phyloP scores from a whole-genome alignment of 2,329 filamentous ascomycete species.

The Aaosphaeria arxii region DNA sequence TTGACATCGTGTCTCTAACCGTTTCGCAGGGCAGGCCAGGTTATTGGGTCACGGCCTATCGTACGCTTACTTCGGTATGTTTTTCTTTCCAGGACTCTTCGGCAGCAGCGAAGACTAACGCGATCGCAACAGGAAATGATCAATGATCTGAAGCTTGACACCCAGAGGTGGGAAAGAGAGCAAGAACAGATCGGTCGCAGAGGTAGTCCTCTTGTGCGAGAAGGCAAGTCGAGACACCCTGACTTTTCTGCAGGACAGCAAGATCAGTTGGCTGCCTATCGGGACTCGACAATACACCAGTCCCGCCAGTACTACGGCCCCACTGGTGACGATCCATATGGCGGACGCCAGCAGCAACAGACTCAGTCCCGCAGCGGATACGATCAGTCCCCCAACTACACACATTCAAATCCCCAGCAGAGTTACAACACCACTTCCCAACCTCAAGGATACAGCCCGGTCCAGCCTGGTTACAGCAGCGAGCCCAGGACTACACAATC shows the following conservation, averaged over 20 bases:
- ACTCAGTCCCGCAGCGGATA: background rate
- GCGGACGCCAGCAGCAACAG: background rate
- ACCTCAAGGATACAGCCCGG: background rate
- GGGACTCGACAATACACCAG: conserved; percentile 43
- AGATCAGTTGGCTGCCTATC: conserved; percentile 33
- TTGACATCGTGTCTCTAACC: background rate
- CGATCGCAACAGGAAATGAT: conserved; percentile 43
- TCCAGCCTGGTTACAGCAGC: conserved; percentile 18
- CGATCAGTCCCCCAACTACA: background rate
- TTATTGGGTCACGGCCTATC: conserved; percentile 45
- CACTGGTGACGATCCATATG: conserved; percentile 11
- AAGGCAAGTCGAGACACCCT: conserved; percentile 43
- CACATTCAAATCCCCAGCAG: background rate
- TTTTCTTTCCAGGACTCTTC: background rate
- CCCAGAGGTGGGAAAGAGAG: conserved; percentile 43
- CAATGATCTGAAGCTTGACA: conserved; percentile 47
- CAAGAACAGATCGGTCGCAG: conserved; percentile 40
- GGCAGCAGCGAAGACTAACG: conserved; percentile 15
- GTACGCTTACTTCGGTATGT: conserved; percentile 46
- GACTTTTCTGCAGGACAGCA: conserved; percentile 37
- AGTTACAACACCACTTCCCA: background rate
- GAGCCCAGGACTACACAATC: conserved; percentile 3
- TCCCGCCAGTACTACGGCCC: conserved; percentile 43
- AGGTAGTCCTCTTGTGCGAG: conserved; percentile 46
- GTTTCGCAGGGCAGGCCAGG: conserved; percentile 28